Conservation (phyloP, 441 rosid species). For the Sinapis alba region DNA sequence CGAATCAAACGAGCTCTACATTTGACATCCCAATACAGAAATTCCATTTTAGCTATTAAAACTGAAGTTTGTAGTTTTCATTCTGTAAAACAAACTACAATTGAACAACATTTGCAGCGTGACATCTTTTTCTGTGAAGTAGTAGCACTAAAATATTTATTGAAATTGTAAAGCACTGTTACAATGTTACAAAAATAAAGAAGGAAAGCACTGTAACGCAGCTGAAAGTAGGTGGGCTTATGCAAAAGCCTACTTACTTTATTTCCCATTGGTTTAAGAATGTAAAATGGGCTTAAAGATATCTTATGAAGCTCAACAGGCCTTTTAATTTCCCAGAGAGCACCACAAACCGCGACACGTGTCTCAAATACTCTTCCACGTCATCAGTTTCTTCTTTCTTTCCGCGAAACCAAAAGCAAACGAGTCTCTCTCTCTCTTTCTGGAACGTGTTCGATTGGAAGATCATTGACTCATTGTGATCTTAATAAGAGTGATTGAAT, state of each 20-base stretch:
- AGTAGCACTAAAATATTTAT: too few relatives aligned
- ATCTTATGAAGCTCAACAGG: slow-evolving; percentile 5
- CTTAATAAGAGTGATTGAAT: background rate
- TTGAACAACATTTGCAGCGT: background rate
- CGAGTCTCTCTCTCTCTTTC: background rate
- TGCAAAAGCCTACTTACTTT: background rate
- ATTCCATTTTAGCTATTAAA: background rate
- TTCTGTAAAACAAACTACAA: background rate
- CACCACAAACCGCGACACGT: slow-evolving; percentile 3
- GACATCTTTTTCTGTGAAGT: background rate
- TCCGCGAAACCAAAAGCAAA: slow-evolving; percentile 10
- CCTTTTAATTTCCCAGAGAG: background rate
- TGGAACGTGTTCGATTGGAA: background rate
- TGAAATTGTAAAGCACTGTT: too few relatives aligned
- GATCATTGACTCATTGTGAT: slow-evolving; percentile 5
- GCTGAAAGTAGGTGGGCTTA: background rate
- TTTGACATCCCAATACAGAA: background rate
- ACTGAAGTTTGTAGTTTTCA: background rate
- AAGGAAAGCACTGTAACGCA: too few relatives aligned
- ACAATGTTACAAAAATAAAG: too few relatives aligned
- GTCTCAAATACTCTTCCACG: background rate
- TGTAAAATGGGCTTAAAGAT: background rate
- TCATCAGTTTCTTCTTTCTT: slow-evolving; percentile 23
- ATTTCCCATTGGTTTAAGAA: background rate
- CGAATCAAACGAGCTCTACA: background rate